Percentiles rank a stretch among this genome's conserved stretches.
These are phyloP conservation scores for Protoeuglena noctilucae DNA, from an alignment of 139 green algal genomes.

Conservation along the genomic window DNA sequence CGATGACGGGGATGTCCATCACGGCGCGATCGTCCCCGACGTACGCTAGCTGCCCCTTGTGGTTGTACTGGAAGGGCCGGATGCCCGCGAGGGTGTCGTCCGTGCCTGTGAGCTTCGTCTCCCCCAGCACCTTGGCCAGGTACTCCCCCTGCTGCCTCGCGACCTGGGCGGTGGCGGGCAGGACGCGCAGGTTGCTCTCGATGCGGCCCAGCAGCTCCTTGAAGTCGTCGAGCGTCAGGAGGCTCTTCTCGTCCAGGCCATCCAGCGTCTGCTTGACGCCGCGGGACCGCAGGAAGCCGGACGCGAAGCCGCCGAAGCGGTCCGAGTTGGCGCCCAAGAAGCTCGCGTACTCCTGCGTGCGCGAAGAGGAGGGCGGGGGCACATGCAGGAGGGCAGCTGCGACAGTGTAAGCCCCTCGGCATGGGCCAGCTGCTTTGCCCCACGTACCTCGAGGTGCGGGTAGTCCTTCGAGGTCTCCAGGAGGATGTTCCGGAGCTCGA, in stretches of 20 bases:
- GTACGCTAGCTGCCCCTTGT: conserved; percentile 71
- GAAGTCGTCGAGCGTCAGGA: conserved; percentile 49
- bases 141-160: conserved; percentile 73
- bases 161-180: conserved; percentile 31
- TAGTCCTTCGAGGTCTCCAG: conserved; percentile 38
- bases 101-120: conserved; percentile 7
- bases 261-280: conserved; percentile 7
- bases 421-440: conserved; percentile 10
- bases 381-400: conserved; percentile 1
- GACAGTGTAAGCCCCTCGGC: conserved; percentile 21
- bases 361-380: no score
- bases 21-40: conserved; percentile 71
- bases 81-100: conserved; percentile 1
- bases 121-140: conserved; percentile 31
- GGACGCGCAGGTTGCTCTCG: conserved; percentile 28
- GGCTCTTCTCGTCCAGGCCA: conserved; percentile 16
- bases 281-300: conserved; percentile 6
- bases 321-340: conserved; percentile 2
- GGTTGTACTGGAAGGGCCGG: conserved; percentile 37
- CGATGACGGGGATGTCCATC: conserved; percentile 64
- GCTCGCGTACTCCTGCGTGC: conserved; percentile 1
- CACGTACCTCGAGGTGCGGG: conserved; percentile 58
- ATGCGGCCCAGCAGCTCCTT: conserved; percentile 47
- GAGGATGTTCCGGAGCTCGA: conserved; percentile 38
- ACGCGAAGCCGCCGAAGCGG: conserved; percentile 18